phyloP scores from a whole-genome alignment of 2,329 filamentous ascomycete species.

The Botrytis sinoallii region DNA sequence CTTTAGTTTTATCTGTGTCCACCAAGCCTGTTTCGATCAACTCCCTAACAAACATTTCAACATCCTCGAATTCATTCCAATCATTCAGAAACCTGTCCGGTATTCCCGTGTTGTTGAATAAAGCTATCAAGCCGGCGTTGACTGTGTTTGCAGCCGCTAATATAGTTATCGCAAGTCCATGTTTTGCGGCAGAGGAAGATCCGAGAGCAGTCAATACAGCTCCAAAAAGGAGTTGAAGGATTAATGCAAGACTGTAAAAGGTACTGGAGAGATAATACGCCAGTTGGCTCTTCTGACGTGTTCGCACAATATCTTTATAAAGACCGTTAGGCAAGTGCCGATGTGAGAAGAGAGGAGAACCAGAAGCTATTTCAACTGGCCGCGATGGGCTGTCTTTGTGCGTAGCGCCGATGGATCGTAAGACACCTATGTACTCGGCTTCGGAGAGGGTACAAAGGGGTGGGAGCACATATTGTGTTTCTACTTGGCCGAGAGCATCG shows the following conservation, averaged over 20 bases:
- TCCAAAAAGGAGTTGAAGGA: conserved; percentile 31
- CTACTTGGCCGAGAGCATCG: conserved; percentile 9
- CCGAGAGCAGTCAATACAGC: conserved; percentile 31
- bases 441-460: conserved; percentile 10
- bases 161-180: conserved; percentile 25
- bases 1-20: conserved; percentile 13
- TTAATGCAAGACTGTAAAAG: conserved; percentile 26
- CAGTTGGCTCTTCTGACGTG: conserved; percentile 21
- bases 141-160: conserved; percentile 30
- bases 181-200: conserved; percentile 18
- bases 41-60: conserved; percentile 23
- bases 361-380: conserved; percentile 7
- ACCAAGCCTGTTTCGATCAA: conserved; percentile 23
- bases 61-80: conserved; percentile 28
- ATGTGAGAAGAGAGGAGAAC: conserved; percentile 9
- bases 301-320: conserved; percentile 26
- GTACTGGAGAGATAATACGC: conserved; percentile 26
- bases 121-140: conserved; percentile 24
- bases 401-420: conserved; percentile 9
- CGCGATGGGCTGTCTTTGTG: background rate
- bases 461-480: conserved; percentile 13
- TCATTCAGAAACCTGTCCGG: conserved; percentile 27
- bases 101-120: conserved; percentile 29
- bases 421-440: background rate
- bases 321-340: conserved; percentile 26